Evolutionary conservation across 352 stramenopile species (phyloP).

Genomic region (Phytopythium ostracodes): DNA sequence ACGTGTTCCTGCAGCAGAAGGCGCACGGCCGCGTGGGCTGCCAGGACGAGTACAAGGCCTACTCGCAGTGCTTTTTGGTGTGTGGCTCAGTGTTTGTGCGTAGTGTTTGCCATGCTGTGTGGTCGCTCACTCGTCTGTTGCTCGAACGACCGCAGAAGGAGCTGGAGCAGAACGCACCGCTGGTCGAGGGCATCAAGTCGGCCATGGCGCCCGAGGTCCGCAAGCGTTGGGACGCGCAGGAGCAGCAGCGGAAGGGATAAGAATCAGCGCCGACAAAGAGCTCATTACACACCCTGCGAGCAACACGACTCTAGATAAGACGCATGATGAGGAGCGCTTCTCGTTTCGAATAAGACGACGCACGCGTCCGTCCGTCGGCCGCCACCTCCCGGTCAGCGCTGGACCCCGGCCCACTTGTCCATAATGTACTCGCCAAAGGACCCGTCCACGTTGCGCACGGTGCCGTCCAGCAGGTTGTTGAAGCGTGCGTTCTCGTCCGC

Average conservation of each 20-base stretch:
- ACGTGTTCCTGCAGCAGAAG: constrained; percentile 82
- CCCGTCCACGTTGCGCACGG: constrained; percentile 42
- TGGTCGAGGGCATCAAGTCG: constrained; percentile 61
- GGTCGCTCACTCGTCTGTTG: background rate
- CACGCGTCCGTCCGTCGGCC: too few species aligned
- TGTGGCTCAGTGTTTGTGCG: background rate
- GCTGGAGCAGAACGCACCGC: constrained; percentile 48
- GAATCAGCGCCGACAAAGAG: constrained; percentile 10
- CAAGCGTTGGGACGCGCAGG: constrained; percentile 43
- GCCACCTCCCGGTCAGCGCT: constrained; percentile 24
- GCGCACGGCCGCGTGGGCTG: constrained; percentile 67
- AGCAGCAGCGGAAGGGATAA: constrained; percentile 17
- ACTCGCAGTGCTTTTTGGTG: constrained; percentile 72
- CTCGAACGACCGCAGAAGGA: constrained; percentile 33
- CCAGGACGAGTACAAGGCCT: constrained; percentile 77
- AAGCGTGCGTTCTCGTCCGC: constrained; percentile 28
- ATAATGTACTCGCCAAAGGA: constrained; percentile 83
- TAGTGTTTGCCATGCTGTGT: background rate
- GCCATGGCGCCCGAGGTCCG: constrained; percentile 61
- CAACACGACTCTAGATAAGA: background rate
- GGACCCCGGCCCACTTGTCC: constrained; percentile 75
- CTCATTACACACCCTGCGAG: background rate
- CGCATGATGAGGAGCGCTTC: background rate
- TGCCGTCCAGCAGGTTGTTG: constrained; percentile 75
- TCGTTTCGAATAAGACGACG: background rate